phyloP scores from a whole-genome alignment of 345 rosid species.

The Melaleuca quinquenervia region DNA sequence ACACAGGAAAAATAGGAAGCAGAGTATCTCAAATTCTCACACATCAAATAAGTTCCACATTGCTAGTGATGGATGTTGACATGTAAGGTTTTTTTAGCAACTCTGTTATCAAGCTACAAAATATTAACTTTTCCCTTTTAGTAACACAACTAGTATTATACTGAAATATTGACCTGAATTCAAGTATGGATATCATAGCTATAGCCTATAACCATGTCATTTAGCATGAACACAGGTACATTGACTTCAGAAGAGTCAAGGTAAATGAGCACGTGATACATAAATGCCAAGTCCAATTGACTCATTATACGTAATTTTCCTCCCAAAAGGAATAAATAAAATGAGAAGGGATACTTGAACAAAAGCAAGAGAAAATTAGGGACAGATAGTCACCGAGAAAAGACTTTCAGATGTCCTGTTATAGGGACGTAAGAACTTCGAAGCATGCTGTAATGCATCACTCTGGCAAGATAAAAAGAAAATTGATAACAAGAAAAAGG shows the following conservation, averaged over 20 bases:
- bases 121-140: neutral
- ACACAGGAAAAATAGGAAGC: neutral
- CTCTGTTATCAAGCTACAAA: neutral
- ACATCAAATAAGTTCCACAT: neutral
- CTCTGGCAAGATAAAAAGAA: constrained; percentile 19
- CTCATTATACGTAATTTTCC: neutral
- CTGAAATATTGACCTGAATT: neutral
- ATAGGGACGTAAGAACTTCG: constrained; percentile 65
- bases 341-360: neutral
- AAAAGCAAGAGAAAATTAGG: neutral
- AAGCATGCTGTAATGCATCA: constrained; percentile 42
- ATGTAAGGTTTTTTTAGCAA: neutral
- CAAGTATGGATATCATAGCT: neutral
- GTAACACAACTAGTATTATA: neutral
- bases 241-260: neutral
- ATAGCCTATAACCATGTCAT: neutral
- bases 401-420: constrained; percentile 82
- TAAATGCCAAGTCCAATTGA: neutral
- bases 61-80: neutral
- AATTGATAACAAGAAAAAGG: constrained; percentile 2
- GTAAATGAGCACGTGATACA: neutral
- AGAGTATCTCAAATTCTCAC: neutral
- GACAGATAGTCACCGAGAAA: constrained; percentile 46
- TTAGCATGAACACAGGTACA: neutral
- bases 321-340: neutral